Base-by-base conservation (phyloP, 305 asterid species). In the Salvia sclarea region DNA sequence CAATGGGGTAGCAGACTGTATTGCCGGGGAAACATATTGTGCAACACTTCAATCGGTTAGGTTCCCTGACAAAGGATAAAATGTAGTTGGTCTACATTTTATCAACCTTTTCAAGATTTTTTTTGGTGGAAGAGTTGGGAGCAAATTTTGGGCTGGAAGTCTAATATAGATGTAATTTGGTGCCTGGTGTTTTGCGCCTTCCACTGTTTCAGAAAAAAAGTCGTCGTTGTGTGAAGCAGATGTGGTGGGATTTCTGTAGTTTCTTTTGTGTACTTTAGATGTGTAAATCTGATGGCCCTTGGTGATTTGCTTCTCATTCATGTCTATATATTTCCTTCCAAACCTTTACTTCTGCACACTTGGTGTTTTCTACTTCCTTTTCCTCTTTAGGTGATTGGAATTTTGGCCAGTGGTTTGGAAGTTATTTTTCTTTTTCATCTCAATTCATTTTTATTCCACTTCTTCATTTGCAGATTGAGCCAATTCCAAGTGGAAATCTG, bases 401-500 rank as follows among this genome's bases (percentile, higher is more conserved):
- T 62, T 14, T 63, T 24, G 72, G 54, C 54, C 8, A 4, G 28
- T 55, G 35, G 57, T 28, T 24, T 45, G 78, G 59, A 53, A 16
- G 35, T 21, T 62, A 24, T 68, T 66, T 59, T 69, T 74, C 55
- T 18, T 60, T 13, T 74, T 74, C 48, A 45, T 37, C 66, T 64
- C 3, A 5, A 22, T 30, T 60, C 49, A 68, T 49, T 40, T 41
- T 61, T n/a, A n/a, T n/a, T n/a, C n/a, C 24, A 12, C 65, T 18
- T 82, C 78, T 76, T 55, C 30, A 64, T 75, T 72, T 86, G 90
- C 95, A 91, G 97, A 86, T 91, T 79, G 96, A 91, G 87, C 96
- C 95, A 69, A 81, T 88, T 60, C 86, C 86, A 78, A 88, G 95
- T 84, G 96, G 96, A 70, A 91, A 91, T 87, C 81, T 91, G 81